Evolutionary conservation across 352 stramenopile genomes (phyloP), one percentile per base, ranked within the genome.

Genomic region (Globisporangium cystogenes): DNA sequence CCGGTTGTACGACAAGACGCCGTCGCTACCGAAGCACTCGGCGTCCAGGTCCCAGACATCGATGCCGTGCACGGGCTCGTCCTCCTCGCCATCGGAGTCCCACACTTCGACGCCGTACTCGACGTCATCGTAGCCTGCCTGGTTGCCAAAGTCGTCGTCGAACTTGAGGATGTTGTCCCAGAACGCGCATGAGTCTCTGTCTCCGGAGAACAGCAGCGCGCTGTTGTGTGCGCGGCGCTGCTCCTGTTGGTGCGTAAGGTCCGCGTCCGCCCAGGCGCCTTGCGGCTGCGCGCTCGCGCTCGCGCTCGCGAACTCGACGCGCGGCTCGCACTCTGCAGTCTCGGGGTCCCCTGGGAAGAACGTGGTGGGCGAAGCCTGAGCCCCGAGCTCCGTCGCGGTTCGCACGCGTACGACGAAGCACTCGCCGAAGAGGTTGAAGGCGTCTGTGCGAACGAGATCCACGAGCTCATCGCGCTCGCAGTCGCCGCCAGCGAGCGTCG

Each of bases 371-470:
- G 44, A 29, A 20, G 44, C n/a, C 43, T 29, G 43, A 5, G 27
- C 3, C 24, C 23, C 23, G 29, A 42, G 7, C 20, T 7, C 5
- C 35, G 1, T 31, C 7, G 23, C 27, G 20, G 40, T 42, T 18
- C 41, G 55, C 40, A 55, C 55, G 7, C 40, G 55, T 31, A 61
- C 55, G 55, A 61, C 48, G 46, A 61, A 63, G 26, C 57, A 57
- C n/a, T 42, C 51, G 31, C 52, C 52, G 37, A 68, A 65, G 47
- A 65, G 48, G 16, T 48, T 29, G 31, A 59, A 59, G 21, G 51
- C 55, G 47, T 61, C 48, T 6, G 46, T 60, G 24, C 45, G 58
- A 14, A 54, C 47, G n/a, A 60, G 46, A 18, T 60, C 47, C 27
- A 56, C 39, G 26, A 48, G 31, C 35, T 47, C 46, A 16, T 57